These are phyloP conservation scores for Lentinus tigrinus DNA, from an alignment of 768 basidiomycete species.

Conservation along the genomic window DNA sequence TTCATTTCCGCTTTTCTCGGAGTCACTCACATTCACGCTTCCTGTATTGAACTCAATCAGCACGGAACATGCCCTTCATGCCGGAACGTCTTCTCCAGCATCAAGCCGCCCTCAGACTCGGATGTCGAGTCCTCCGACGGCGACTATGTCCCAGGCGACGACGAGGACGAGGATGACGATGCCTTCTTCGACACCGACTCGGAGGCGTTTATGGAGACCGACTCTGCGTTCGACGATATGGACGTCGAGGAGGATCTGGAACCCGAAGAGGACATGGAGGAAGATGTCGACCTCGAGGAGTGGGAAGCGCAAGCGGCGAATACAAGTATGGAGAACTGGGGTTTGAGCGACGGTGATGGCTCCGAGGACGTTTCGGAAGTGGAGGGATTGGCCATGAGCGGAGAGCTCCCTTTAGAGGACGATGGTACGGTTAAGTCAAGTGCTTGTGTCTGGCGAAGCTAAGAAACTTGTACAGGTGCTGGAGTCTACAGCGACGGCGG, in stretches of 20 bases:
- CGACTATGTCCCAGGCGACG: constrained; percentile 60
- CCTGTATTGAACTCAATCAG: constrained; percentile 33
- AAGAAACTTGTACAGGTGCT: neutral
- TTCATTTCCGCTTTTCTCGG: neutral
- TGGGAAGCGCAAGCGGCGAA: constrained; percentile 22
- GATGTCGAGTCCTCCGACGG: constrained; percentile 69
- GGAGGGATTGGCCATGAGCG: constrained; percentile 14
- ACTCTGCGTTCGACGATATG: constrained; percentile 41
- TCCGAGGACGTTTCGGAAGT: constrained; percentile 22
- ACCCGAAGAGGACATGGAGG: constrained; percentile 24
- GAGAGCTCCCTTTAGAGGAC: constrained; percentile 2
- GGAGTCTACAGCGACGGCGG: constrained; percentile 10
- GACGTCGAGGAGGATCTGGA: constrained; percentile 26
- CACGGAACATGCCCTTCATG: constrained; percentile 75
- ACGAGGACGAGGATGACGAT: constrained; percentile 47
- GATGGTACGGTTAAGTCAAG: constrained; percentile 4
- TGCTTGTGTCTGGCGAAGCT: neutral
- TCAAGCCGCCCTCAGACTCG: constrained; percentile 47
- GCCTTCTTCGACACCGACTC: constrained; percentile 43
- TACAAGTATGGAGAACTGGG: constrained; percentile 36
- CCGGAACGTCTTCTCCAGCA: constrained; percentile 55
- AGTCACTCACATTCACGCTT: neutral
- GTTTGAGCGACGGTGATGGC: constrained; percentile 37
- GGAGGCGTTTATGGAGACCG: constrained; percentile 38
- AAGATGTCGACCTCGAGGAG: neutral